Conservation (phyloP, 768 basidiomycete genomes). For the Gymnopilus dilepis region DNA sequence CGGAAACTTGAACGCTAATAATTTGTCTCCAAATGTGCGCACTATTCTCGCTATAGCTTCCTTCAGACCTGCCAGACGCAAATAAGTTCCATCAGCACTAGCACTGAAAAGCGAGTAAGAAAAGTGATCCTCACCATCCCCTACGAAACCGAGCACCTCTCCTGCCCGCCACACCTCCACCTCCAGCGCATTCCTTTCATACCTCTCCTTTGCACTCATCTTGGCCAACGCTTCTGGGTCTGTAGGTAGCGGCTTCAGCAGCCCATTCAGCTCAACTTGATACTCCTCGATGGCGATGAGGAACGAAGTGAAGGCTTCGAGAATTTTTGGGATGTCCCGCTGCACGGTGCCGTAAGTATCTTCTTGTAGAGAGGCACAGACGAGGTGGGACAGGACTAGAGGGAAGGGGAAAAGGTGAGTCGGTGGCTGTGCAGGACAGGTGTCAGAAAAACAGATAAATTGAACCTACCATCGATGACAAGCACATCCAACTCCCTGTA, state of each 20-base stretch:
- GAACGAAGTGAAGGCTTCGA: conserved; percentile 78
- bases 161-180: conserved; percentile 60
- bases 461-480: conserved; percentile 59
- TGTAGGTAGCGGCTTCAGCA: conserved; percentile 43
- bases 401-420: conserved; percentile 1
- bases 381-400: conserved; percentile 68
- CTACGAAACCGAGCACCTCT: conserved; percentile 57
- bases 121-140: conserved; percentile 55
- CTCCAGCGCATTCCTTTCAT: conserved; percentile 42
- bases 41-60: conserved; percentile 69
- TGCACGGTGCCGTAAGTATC: conserved; percentile 87
- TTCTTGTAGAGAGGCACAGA: conserved; percentile 76
- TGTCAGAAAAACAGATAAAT: background rate
- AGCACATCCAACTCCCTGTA: conserved; percentile 66
- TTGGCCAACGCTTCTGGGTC: conserved; percentile 36
- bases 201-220: conserved; percentile 40
- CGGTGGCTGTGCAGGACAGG: background rate
- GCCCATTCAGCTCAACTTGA: conserved; percentile 53
- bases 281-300: conserved; percentile 71
- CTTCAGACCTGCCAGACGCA: conserved; percentile 57
- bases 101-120: background rate
- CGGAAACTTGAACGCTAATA: conserved; percentile 80
- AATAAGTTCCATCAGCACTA: conserved; percentile 5
- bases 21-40: conserved; percentile 75
- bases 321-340: conserved; percentile 79